Evolutionary conservation across 306 rosid species (phyloP), one percentile per base, ranked within the genome.

Genomic region (Pueraria montana): DNA sequence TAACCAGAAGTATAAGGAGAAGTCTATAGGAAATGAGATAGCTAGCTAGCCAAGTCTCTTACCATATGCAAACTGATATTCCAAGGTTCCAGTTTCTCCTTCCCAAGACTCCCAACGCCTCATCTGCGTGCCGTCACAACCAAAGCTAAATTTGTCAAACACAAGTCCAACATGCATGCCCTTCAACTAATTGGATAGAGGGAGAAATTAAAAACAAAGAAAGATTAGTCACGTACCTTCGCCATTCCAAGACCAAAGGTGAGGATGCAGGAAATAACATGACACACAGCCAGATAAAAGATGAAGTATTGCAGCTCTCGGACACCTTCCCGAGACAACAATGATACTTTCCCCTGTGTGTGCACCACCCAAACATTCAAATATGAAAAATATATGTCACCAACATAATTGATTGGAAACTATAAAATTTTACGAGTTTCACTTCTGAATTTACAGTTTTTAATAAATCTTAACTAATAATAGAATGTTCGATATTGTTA

Each of bases 181-280:
- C n/a, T n/a, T n/a, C n/a, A n/a, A n/a, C n/a, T n/a, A n/a, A n/a
- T n/a, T n/a, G n/a, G n/a, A n/a, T n/a, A n/a, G 32, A 3, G 32
- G 3, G 32, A 27, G 3, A 27, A 27, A 27, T 1, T n/a, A n/a
- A n/a, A n/a, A n/a, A n/a, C n/a, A n/a, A n/a, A 27, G 43, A 38
- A 38, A 38, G 2, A 62, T 62, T 62, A 27, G 24, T 4, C 48
- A 91, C n/a, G n/a, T n/a, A n/a, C 94, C 94, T 91, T 91, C 3
- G 91, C 92, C 81, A 89, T 77, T 40, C 94, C 94, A 68, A 91
- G 91, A 40, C 81, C 18, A 56, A 88, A 87, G 12, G 89, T 91
- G 68, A 91, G 90, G 11, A 89, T 21, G 20, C 86, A 79, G 30
- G 89, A 89, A 59, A 83, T 21, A 71, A 89, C 82, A 70, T 91